A percentile compares a stretch with the other conserved stretches of the same genome.
Evolutionary conservation across 2,329 filamentous ascomycete species (phyloP).

Genomic region (Pseudopithomyces maydicus): DNA sequence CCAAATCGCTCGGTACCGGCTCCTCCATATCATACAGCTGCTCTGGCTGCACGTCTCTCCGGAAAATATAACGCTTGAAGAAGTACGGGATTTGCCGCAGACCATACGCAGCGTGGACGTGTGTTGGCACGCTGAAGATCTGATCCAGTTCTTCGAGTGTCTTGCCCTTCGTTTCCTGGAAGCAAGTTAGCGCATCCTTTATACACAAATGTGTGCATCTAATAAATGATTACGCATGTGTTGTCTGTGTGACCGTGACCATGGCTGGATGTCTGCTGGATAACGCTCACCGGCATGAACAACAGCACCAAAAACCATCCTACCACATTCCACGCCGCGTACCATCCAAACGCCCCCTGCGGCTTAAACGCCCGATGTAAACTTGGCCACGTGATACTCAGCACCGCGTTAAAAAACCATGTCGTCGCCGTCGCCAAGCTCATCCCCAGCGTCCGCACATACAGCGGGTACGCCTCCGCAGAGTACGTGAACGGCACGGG

Average conservation of each 20-base stretch:
- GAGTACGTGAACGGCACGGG: slow-evolving; percentile 35
- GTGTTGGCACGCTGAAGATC: slow-evolving; percentile 59
- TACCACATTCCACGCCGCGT: slow-evolving; percentile 58
- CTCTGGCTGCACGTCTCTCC: slow-evolving; percentile 17
- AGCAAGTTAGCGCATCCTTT: no score
- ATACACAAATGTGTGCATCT: no score
- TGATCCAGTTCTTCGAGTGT: slow-evolving; percentile 52
- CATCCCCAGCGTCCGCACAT: slow-evolving; percentile 44
- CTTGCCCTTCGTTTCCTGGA: slow-evolving; percentile 52
- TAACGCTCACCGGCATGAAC: slow-evolving; percentile 47
- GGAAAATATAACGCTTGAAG: slow-evolving; percentile 34
- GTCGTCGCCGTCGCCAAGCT: slow-evolving; percentile 54
- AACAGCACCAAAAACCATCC: slow-evolving; percentile 57
- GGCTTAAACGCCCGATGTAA: slow-evolving; percentile 52
- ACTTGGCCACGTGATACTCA: slow-evolving; percentile 58
- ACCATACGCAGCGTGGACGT: slow-evolving; percentile 30
- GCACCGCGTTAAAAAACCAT: slow-evolving; percentile 60
- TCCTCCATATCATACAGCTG: slow-evolving; percentile 15
- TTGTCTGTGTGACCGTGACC: no score
- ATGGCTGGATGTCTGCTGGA: no score
- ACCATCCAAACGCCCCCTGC: slow-evolving; percentile 60
- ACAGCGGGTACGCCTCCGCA: slow-evolving; percentile 48
- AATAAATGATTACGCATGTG: no score
- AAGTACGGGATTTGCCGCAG: slow-evolving; percentile 39
- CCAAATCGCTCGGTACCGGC: background rate